Evolutionary conservation across 2,329 filamentous ascomycete genomes (phyloP).

Genomic region (Diaporthe ilicicola): DNA sequence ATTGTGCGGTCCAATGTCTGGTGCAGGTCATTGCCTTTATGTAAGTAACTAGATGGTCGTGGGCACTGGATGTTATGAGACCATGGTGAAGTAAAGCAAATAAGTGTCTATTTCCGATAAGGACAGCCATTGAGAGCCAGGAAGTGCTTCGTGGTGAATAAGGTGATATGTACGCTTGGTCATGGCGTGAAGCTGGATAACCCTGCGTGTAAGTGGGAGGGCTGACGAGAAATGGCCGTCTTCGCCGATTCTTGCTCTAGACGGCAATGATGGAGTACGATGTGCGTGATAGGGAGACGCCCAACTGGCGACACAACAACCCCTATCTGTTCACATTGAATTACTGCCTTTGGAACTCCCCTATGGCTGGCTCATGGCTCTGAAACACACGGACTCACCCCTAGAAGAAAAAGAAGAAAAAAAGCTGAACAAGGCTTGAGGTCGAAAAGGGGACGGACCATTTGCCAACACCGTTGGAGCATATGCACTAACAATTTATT

Average conservation of each 20-base stretch:
- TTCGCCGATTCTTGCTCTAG: slow-evolving; percentile 19
- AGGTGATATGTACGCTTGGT: too few relatives aligned
- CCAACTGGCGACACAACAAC: neutral
- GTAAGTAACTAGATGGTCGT: too few relatives aligned
- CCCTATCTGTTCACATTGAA: too few relatives aligned
- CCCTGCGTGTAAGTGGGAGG: neutral
- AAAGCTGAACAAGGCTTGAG: neutral
- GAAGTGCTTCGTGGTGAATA: neutral
- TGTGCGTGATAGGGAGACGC: too few relatives aligned
- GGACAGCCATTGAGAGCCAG: neutral
- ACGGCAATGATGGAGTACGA: neutral
- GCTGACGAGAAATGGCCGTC: slow-evolving; percentile 2
- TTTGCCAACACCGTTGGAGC: neutral
- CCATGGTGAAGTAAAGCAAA: neutral
- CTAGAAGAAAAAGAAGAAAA: too few relatives aligned
- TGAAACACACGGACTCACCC: neutral
- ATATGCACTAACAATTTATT: slow-evolving; percentile 3
- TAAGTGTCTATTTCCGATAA: neutral
- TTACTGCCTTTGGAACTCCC: too few relatives aligned
- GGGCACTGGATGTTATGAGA: neutral
- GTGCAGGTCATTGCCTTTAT: neutral
- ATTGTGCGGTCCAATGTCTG: neutral
- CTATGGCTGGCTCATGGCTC: neutral
- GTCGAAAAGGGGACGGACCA: neutral
- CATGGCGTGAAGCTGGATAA: neutral